These are phyloP conservation scores for Volvox africanus DNA, from an alignment of 139 green algal genomes.

Conservation along the genomic window DNA sequence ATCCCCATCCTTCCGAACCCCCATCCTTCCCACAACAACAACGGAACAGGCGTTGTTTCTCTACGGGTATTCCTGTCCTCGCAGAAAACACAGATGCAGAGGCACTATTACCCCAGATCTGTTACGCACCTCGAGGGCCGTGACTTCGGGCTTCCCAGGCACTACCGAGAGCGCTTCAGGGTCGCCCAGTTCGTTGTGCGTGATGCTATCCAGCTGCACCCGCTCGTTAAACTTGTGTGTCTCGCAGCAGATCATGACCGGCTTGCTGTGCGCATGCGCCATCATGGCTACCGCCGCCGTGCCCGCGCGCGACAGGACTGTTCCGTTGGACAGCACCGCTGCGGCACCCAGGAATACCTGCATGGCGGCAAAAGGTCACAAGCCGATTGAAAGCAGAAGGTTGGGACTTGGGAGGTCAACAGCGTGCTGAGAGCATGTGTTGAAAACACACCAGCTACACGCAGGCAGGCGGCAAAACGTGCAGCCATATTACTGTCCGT, in stretches of 20 bases:
- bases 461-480: too few species aligned
- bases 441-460: too few species aligned
- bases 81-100: too few species aligned
- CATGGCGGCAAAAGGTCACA: too few species aligned
- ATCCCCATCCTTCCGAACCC: not conserved
- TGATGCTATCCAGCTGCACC: slow-evolving; percentile 94
- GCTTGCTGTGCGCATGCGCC: slow-evolving; percentile 77
- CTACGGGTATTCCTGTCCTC: too few species aligned
- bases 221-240: slow-evolving; percentile 97
- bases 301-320: slow-evolving; percentile 87
- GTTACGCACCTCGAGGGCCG: slow-evolving; percentile 46
- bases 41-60: too few species aligned
- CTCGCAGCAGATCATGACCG: slow-evolving; percentile 94
- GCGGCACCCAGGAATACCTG: slow-evolving; percentile 91
- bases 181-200: slow-evolving; percentile 95
- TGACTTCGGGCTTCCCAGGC: slow-evolving; percentile 49
- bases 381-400: too few species aligned
- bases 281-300: slow-evolving; percentile 90
- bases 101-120: too few species aligned
- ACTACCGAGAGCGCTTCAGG: slow-evolving; percentile 73
- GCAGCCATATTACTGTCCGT: too few species aligned
- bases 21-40: too few species aligned
- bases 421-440: too few species aligned
- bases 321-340: slow-evolving; percentile 94
- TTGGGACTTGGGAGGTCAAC: too few species aligned